A percentile compares a stretch with the other conserved stretches of the same genome.
These are phyloP conservation scores for Hymenotorrendiella dingleyae DNA, from an alignment of 2,329 filamentous ascomycete genomes.

Conservation along the genomic window DNA sequence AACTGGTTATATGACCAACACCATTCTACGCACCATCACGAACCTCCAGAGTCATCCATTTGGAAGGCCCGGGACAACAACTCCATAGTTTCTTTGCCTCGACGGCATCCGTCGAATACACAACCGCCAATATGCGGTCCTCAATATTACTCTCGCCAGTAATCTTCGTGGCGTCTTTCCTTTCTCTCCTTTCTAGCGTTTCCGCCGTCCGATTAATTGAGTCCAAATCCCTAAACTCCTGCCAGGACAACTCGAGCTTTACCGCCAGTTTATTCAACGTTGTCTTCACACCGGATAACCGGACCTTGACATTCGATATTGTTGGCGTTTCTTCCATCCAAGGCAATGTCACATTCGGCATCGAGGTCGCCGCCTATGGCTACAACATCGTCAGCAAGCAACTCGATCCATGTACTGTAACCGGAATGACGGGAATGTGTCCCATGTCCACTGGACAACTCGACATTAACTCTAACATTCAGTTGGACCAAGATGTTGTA, in stretches of 20 bases:
- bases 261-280: constrained; percentile 86
- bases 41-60: constrained; percentile 6
- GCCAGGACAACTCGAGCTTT: constrained; percentile 78
- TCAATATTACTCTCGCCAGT: constrained; percentile 25
- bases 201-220: constrained; percentile 42
- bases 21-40: no score
- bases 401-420: constrained; percentile 69
- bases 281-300: constrained; percentile 69
- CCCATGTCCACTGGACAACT: constrained; percentile 86
- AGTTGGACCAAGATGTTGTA: constrained; percentile 51
- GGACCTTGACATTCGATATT: constrained; percentile 66
- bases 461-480: constrained; percentile 66
- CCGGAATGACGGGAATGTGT: constrained; percentile 67
- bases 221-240: constrained; percentile 79
- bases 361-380: constrained; percentile 77
- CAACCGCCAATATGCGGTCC: constrained; percentile 24
- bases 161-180: constrained; percentile 23
- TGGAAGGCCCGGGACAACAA: constrained; percentile 16
- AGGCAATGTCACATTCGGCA: constrained; percentile 72
- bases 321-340: constrained; percentile 78
- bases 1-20: constrained; percentile 3
- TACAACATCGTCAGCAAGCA: constrained; percentile 61
- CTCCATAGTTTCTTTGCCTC: constrained; percentile 10
- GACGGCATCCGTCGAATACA: constrained; percentile 22
- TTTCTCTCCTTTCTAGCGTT: constrained; percentile 23